Base-by-base conservation (phyloP, 1,284 basidiomycete species). In the Coniophora puteana region DNA sequence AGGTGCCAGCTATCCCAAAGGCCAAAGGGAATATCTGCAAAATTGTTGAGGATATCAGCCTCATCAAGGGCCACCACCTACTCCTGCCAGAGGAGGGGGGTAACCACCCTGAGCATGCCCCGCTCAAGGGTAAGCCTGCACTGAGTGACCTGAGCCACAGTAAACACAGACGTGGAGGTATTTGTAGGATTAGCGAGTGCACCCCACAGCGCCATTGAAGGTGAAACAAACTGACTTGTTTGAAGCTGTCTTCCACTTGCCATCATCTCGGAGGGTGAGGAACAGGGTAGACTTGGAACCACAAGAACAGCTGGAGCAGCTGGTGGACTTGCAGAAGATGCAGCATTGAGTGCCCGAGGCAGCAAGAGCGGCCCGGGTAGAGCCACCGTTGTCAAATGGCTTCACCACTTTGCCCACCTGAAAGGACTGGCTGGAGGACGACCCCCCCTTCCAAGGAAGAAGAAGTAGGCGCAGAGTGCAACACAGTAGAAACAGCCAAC, bases 1-100 rank as follows among this genome's bases (percentile, higher is more conserved):
- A 53, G 36, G 12, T 38, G 22, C 38, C 50, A 54, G 16, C 53
- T 48, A 18, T 46, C 5, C 4, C 29, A 30, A 10, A 54, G 21
- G 13, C 42, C 45, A 18, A 32, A 20, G 3, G 35, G 38, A 27
- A 53, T 36, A 25, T 48, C 43, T 6, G 40, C 3, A 17, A 40
- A 50, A n/a, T 42, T 27, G 13, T 41, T 24, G 6, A 48, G 33
- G 17, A 36, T 22, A 34, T 29, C 42, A 3, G 38, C 25, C 6
- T 36, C 13, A 12, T 4, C 12, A 3, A 47, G 38, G 7, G 33
- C 11, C 12, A 23, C 16, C 2, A 33, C 18, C 46, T 37, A 44
- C 13, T n/a, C 21, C n/a, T 41, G 8, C 37, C 37, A 31, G 10
- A 8, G 24, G 30, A 50, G 42, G n/a, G 48, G 48, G 8, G 48